phyloP scores from a whole-genome alignment of 1,284 basidiomycete genomes.

The Cryptococcus neoformans region DNA sequence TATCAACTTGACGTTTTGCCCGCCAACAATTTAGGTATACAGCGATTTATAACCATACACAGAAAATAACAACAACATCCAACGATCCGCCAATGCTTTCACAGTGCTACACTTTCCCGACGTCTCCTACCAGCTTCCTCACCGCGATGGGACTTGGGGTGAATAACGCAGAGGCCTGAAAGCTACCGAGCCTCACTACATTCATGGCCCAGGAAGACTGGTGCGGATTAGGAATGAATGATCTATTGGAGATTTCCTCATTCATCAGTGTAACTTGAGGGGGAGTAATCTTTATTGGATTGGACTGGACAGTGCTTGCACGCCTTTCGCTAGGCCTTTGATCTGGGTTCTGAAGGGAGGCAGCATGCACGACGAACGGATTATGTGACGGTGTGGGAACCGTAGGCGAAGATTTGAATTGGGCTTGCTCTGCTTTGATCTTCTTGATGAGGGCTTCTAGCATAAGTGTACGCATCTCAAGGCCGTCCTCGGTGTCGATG shows the following conservation, averaged over 20 bases:
- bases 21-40: too few relatives aligned
- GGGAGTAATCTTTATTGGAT: conserved; percentile 4
- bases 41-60: too few relatives aligned
- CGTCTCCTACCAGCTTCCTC: conserved; percentile 2
- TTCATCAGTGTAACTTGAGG: not conserved
- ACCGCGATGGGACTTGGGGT: conserved; percentile 35
- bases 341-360: not conserved
- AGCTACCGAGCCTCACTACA: conserved; percentile 31
- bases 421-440: conserved; percentile 19
- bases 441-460: conserved; percentile 27
- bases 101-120: not conserved
- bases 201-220: conserved; percentile 22
- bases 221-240: conserved; percentile 1
- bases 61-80: too few relatives aligned
- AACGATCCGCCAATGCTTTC: too few relatives aligned
- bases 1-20: too few relatives aligned
- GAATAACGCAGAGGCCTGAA: conserved; percentile 33
- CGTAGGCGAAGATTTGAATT: not conserved
- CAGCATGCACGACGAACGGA: conserved; percentile 26
- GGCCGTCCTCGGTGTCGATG: conserved; percentile 12
- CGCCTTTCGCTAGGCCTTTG: not conserved
- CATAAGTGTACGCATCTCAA: conserved; percentile 28
- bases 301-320: not conserved
- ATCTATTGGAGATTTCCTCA: not conserved
- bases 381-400: not conserved